phyloP scores from a whole-genome alignment of 148 eudicot species.

The Vaccinium macrocarpon region DNA sequence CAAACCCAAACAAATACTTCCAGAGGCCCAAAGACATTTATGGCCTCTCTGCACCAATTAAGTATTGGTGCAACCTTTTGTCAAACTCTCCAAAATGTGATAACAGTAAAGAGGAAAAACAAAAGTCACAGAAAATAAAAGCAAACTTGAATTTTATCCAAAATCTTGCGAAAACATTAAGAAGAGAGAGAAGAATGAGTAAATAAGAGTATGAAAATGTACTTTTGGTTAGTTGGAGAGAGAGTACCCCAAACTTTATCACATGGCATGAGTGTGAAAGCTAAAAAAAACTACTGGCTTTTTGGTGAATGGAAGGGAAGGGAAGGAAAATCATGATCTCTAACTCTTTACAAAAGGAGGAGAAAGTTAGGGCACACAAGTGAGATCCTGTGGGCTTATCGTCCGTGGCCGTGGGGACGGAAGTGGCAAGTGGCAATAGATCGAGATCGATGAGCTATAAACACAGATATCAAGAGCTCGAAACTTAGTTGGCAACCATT shows the following conservation, averaged over 20 bases:
- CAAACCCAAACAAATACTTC: neutral
- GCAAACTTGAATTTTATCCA: neutral
- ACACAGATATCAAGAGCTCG: too few species aligned
- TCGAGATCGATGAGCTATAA: too few species aligned
- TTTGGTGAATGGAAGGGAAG: neutral
- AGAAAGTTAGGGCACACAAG: neutral
- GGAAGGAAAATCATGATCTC: neutral
- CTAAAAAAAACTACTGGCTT: neutral
- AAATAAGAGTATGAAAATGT: conserved; percentile 1
- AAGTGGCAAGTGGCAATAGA: too few species aligned
- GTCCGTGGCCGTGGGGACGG: neutral
- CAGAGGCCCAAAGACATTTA: neutral
- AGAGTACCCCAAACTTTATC: neutral
- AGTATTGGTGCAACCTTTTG: neutral
- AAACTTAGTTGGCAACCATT: too few species aligned
- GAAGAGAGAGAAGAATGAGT: neutral
- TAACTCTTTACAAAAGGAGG: too few species aligned
- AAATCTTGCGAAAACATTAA: neutral
- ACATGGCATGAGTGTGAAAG: neutral
- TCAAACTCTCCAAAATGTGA: neutral
- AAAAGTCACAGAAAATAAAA: neutral
- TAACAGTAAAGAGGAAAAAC: too few species aligned
- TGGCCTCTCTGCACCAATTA: neutral
- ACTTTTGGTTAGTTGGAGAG: neutral
- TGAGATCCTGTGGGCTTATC: neutral